phyloP scores from a whole-genome alignment of 2,329 filamentous ascomycete genomes.

The Cercospora beticola region DNA sequence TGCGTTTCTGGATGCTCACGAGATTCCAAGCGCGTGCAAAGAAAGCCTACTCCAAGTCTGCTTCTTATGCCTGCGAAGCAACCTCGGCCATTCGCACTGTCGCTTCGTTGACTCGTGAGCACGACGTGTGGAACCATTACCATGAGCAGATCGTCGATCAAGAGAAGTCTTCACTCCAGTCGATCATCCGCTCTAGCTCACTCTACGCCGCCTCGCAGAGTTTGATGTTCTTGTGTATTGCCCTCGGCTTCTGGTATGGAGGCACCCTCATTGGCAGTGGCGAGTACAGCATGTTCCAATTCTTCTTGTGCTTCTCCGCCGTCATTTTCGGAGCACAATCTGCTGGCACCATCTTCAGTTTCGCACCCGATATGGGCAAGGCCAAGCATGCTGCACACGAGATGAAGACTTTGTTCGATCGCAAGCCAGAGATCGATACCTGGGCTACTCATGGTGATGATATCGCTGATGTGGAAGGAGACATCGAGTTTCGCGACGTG shows the following conservation, averaged over 20 bases:
- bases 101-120: constrained; percentile 82
- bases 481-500: constrained; percentile 85
- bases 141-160: constrained; percentile 65
- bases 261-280: constrained; percentile 68
- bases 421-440: constrained; percentile 75
- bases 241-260: constrained; percentile 91
- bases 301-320: constrained; percentile 86
- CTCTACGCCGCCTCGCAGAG: constrained; percentile 86
- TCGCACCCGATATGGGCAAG: constrained; percentile 90
- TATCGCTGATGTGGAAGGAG: constrained; percentile 66
- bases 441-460: constrained; percentile 70
- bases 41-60: constrained; percentile 74
- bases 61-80: constrained; percentile 87
- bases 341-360: constrained; percentile 84
- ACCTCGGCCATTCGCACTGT: constrained; percentile 93
- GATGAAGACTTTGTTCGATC: constrained; percentile 81
- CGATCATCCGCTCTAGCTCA: constrained; percentile 71
- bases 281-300: constrained; percentile 79
- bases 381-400: constrained; percentile 79
- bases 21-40: constrained; percentile 78
- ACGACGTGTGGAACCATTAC: constrained; percentile 74
- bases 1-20: constrained; percentile 80
- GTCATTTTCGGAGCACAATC: constrained; percentile 92
- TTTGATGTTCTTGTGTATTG: constrained; percentile 77
- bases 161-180: constrained; percentile 66